Base-by-base conservation (phyloP, 305 asterid species). In the Fraxinus paxiana region DNA sequence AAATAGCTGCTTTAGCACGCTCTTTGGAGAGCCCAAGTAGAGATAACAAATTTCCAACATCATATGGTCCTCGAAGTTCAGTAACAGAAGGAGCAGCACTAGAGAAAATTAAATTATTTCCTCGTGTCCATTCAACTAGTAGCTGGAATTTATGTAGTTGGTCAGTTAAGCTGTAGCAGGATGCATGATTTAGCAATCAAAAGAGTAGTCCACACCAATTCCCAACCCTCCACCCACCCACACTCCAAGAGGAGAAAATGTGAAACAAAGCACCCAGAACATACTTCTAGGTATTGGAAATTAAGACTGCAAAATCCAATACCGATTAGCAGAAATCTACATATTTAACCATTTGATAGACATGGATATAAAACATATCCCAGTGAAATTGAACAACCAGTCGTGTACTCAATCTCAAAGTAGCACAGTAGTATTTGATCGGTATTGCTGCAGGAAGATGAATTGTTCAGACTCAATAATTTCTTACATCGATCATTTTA, bases 71-170 rank as follows among this genome's bases (percentile, higher is more conserved):
- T 86, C 98, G 87, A 85, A 94, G 88, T 83, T 93, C 97, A 51
- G 96, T 86, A 38, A 87, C 92, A 86, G 93, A 90, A 85, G 93
- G 73, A 81, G 98, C 92, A 85, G 90, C 92, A 90, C 98, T 92
- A 9, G 91, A 83, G 81, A 96, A 69, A 61, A 94, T 91, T 63
- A 94, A 82, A 80, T 92, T 93, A 87, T 90, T 92, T 84, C 99
- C 98, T 78, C 90, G 89, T 31, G 98, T 93, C 98, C 98, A 96
- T 80, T 93, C 95, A 82, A 92, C 95, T 83, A 96, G 93, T 73
- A 93, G 88, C 98, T 94, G 98, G 70, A 88, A 38, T 37, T 70
- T 77, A 56, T 69, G 74, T 51, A 34, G 76, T 73, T 80, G 73
- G 73, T 67, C 37, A 67, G 73, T 24, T 67, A 24, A 86, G 73